Percentiles rank a stretch among this genome's conserved stretches.
Evolutionary conservation across 495 filamentous ascomycete species (phyloP).

Genomic region (Penicillium simplicissimum): DNA sequence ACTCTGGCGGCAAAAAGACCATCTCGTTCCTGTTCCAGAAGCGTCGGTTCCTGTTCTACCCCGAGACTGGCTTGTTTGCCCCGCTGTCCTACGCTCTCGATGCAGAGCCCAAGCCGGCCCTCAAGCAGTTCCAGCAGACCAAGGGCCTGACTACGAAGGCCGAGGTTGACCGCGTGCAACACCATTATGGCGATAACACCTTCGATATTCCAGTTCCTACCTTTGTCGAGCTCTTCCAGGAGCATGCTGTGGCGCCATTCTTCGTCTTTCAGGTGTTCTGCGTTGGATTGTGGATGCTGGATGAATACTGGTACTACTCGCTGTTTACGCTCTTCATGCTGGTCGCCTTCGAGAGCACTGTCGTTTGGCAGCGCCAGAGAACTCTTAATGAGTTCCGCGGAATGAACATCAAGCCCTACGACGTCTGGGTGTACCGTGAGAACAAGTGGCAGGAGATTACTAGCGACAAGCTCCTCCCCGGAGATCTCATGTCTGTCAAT

Average conservation of each 20-base stretch:
- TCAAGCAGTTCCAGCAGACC: conserved; percentile 75
- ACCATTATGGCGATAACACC: conserved; percentile 95
- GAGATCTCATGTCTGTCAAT: conserved; percentile 93
- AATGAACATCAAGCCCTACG: conserved; percentile 99
- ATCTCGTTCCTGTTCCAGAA: conserved; percentile 97
- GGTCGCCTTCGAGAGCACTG: conserved; percentile 94
- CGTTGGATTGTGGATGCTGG: conserved; percentile 96
- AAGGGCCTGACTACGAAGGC: conserved; percentile 67
- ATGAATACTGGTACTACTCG: conserved; percentile 99
- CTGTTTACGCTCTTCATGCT: conserved; percentile 99
- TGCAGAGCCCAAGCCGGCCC: conserved; percentile 70
- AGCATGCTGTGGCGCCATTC: conserved; percentile 98
- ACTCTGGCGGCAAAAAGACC: conserved; percentile 67
- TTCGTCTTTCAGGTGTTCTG: conserved; percentile 99
- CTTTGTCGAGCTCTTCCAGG: conserved; percentile 94
- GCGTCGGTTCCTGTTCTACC: conserved; percentile 85
- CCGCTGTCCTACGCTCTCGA: conserved; percentile 87
- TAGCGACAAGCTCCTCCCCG: conserved; percentile 92
- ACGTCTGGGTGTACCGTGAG: conserved; percentile 83
- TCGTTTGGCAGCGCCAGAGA: conserved; percentile 97
- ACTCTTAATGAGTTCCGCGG: conserved; percentile 97
- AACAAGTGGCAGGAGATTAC: conserved; percentile 85
- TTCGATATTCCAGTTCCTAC: conserved; percentile 98
- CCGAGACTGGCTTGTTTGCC: conserved; percentile 67
- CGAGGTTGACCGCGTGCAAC: conserved; percentile 74